phyloP scores from a whole-genome alignment of 179 eudicot species.

The Vitellaria paradoxa region DNA sequence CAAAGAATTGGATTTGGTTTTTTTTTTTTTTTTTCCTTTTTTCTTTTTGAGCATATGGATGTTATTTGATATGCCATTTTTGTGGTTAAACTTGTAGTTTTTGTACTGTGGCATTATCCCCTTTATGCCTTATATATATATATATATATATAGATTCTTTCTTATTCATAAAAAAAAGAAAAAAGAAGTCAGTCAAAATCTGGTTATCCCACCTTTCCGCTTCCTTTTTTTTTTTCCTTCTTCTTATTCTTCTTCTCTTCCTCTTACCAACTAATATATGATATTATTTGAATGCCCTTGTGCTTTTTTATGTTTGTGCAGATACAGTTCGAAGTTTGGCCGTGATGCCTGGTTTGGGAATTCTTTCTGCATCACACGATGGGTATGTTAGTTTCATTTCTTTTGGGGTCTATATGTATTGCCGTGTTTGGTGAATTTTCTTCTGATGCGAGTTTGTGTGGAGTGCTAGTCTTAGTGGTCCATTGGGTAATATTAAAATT shows the following conservation, averaged over 20 bases:
- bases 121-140: too few species aligned
- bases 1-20: too few species aligned
- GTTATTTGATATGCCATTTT: too few species aligned
- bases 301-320: conserved; percentile 30
- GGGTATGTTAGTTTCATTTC: conserved; percentile 46
- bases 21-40: too few species aligned
- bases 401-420: conserved; percentile 8
- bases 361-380: conserved; percentile 97
- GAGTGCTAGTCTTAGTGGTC: not conserved
- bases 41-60: too few species aligned
- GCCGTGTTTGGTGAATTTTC: not conserved
- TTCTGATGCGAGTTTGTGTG: not conserved
- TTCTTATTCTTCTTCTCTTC: not conserved
- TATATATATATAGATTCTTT: too few species aligned
- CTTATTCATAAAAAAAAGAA: too few species aligned
- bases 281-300: conserved; percentile 2
- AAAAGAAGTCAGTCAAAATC: too few species aligned
- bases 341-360: conserved; percentile 68
- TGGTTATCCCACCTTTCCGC: too few species aligned
- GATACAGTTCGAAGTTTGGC: conserved; percentile 95
- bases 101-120: too few species aligned
- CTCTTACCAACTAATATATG: not conserved
- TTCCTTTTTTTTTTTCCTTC: too few species aligned
- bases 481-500: not conserved
- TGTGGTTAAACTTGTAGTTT: too few species aligned